These are phyloP conservation scores for Earliella scabrosa DNA, from an alignment of 1,284 basidiomycete species.

Conservation along the genomic window DNA sequence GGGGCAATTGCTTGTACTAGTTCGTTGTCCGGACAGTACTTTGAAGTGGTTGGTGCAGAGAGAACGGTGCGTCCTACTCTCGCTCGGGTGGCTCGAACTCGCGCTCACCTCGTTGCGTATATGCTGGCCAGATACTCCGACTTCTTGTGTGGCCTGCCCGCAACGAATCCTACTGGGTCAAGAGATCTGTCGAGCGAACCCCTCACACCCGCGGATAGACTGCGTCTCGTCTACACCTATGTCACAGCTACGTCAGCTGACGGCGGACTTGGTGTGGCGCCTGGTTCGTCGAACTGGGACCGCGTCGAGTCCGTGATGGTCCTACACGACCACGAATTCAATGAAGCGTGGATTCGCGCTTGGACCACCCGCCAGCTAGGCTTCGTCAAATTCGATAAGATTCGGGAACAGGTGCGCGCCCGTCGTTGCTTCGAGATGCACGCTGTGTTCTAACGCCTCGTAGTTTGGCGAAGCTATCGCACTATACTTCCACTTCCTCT, in stretches of 20 bases:
- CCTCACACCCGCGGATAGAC: constrained; percentile 71
- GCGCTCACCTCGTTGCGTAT: constrained; percentile 5
- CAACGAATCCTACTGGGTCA: constrained; percentile 50
- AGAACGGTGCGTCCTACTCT: constrained; percentile 65
- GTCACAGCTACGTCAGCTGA: constrained; percentile 73
- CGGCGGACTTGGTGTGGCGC: constrained; percentile 81
- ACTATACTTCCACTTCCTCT: constrained; percentile 91
- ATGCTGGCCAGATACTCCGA: constrained; percentile 54
- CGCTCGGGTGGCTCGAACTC: not conserved
- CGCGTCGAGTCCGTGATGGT: constrained; percentile 81
- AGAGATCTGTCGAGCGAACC: constrained; percentile 46
- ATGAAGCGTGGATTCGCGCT: constrained; percentile 70
- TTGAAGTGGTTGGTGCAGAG: constrained; percentile 70
- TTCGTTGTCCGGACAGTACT: constrained; percentile 70
- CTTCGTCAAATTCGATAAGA: constrained; percentile 59
- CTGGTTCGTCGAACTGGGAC: constrained; percentile 73
- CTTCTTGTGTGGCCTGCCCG: constrained; percentile 65
- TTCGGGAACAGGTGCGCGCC: constrained; percentile 59
- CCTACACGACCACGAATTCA: constrained; percentile 84
- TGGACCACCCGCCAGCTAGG: constrained; percentile 69
- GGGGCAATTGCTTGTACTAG: constrained; percentile 81
- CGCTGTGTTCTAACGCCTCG: constrained; percentile 4
- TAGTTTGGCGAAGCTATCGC: constrained; percentile 89
- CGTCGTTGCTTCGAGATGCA: not conserved
- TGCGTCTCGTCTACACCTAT: constrained; percentile 81